A percentile compares a stretch with the other conserved stretches of the same genome.
Evolutionary conservation across 1,284 basidiomycete species (phyloP).

Genomic region (Anthracocystis walkeri): DNA sequence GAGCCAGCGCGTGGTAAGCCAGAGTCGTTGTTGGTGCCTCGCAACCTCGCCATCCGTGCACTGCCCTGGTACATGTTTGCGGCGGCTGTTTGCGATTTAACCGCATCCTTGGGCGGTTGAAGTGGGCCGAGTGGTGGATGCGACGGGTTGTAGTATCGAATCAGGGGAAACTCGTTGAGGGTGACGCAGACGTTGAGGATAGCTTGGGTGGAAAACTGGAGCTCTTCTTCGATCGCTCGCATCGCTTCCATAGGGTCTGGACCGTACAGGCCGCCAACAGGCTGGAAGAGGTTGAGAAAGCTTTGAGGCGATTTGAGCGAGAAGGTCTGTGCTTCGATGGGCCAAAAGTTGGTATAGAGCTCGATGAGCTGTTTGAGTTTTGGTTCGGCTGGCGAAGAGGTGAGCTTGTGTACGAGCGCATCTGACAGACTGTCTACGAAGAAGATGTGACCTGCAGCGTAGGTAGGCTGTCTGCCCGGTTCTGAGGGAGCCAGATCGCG

Average conservation of each 20-base stretch:
- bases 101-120: conserved; percentile 50
- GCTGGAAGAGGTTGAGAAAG: conserved; percentile 53
- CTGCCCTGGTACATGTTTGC: conserved; percentile 53
- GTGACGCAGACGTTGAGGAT: conserved; percentile 84
- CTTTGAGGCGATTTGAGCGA: conserved; percentile 61
- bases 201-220: conserved; percentile 61
- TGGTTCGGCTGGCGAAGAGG: conserved; percentile 64
- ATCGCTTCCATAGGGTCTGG: conserved; percentile 57
- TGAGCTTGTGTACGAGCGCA: conserved; percentile 62
- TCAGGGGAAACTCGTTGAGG: conserved; percentile 90
- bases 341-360: conserved; percentile 67
- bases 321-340: conserved; percentile 60
- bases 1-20: conserved; percentile 17
- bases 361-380: conserved; percentile 66
- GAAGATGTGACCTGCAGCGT: conserved; percentile 90
- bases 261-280: conserved; percentile 72
- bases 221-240: conserved; percentile 61
- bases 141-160: conserved; percentile 89
- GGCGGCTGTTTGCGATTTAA: conserved; percentile 48
- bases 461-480: conserved; percentile 73
- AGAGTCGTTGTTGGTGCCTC: conserved; percentile 35
- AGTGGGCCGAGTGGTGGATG: conserved; percentile 85
- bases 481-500: conserved; percentile 57
- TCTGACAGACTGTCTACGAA: conserved; percentile 84
- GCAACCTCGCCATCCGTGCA: conserved; percentile 52